Percentiles rank a stretch among this genome's conserved stretches.
Conservation (phyloP, 1,284 basidiomycete genomes). For the Rhodotorula sp. region DNA sequence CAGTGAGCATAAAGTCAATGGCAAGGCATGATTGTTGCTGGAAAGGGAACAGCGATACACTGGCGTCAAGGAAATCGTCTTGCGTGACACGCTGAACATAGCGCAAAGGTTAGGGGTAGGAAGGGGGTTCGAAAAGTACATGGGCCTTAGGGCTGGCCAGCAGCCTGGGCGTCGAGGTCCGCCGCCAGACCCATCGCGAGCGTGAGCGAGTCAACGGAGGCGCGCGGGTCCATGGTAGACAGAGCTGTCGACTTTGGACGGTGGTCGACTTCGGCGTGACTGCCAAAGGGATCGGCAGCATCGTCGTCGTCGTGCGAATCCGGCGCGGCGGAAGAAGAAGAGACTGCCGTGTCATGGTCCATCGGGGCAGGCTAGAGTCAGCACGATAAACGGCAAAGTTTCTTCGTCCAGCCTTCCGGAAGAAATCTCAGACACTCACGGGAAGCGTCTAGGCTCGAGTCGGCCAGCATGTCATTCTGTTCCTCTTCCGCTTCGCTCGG, state of each 20-base stretch:
- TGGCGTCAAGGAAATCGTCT: background rate
- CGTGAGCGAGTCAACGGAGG: slow-evolving; percentile 30
- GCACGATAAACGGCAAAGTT: background rate
- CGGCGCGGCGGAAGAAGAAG: background rate
- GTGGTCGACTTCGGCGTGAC: slow-evolving; percentile 10
- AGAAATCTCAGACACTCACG: background rate
- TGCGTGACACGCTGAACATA: no score
- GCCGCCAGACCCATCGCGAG: slow-evolving; percentile 22
- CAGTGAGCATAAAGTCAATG: background rate
- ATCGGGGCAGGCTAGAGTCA: background rate
- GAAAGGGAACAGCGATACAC: background rate
- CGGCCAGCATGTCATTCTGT: background rate
- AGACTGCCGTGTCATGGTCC: background rate
- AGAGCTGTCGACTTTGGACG: background rate
- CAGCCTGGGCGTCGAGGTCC: slow-evolving; percentile 21
- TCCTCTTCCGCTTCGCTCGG: slow-evolving; percentile 2
- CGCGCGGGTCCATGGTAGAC: slow-evolving; percentile 19
- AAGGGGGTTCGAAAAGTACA: background rate
- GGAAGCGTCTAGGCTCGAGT: background rate
- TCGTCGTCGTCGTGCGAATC: slow-evolving; percentile 3
- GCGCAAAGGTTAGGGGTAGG: no score
- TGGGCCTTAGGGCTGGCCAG: background rate
- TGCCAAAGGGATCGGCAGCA: slow-evolving; percentile 4
- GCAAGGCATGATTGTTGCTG: background rate
- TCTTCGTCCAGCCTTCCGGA: no score